Evolutionary conservation across 2,329 filamentous ascomycete genomes (phyloP), one percentile per base, ranked within the genome.

Genomic region (Arthrobotrys pseudoclavata): DNA sequence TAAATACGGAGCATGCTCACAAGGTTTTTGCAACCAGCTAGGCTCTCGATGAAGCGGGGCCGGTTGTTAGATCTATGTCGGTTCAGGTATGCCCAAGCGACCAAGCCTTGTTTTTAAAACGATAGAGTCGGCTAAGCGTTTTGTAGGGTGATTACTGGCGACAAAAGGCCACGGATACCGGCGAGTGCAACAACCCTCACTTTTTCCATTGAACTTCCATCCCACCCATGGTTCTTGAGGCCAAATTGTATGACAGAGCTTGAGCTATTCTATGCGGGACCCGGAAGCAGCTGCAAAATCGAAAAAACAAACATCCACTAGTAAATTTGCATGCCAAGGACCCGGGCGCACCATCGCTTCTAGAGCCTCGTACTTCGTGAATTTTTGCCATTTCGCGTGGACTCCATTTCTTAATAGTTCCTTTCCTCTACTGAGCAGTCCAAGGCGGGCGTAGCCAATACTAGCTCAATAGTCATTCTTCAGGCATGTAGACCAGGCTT

Each of bases 371-470:
- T 7, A 42, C 7, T 42, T 72, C 69, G 69, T 72, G 50, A 72
- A 45, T 22, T 57, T 72, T 66, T 66, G 22, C 69, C 69, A 40
- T 66, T 26, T 66, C 69, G 69, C 69, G 57, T 72, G 69, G 24
- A 60, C 40, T 64, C 60, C 61, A 50, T 72, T 48, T 10, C 40
- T 20, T 42, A 15, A 50, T 53, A 37, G 40, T 7, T 24, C 9
- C 13, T 60, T 22, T 66, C 47, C 61, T 66, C 18, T 10, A 48
- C 26, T 13, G 6, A 66, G 60, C 24, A 60, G 34, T 31, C 22
- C 31, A 70, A 70, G 29, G 45, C 55, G 18, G 20, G 9, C 20
- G 24, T 50, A 48, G 60, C 60, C 37, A 13, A n/a, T 57, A 20
- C 26, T 31, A 42, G 20, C 20, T 47, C 60, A 40, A 20, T 1